Base-by-base conservation (phyloP, 805 yeast species). In the Candida ascalaphidarum region DNA sequence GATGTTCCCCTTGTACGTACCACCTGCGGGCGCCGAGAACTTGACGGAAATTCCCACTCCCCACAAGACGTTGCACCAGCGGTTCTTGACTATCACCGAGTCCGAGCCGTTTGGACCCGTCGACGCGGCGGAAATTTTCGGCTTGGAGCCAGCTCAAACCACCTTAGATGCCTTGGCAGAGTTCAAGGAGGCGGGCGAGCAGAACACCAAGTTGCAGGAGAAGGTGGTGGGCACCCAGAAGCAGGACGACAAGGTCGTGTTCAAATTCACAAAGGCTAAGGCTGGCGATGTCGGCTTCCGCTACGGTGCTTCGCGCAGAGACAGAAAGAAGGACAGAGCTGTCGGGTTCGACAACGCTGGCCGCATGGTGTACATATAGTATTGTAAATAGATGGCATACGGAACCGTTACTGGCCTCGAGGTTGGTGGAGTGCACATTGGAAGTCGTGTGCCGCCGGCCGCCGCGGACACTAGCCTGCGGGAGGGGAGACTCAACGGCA, bases 21-120 rank as follows among this genome's bases (percentile, higher is more conserved):
- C 61, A 17, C 51, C 57, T 5, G 37, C 42, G 11, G 45, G 46
- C 15, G 65, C 76, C 7, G 95, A 88, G 48, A 82, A 85, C 50
- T 65, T 86, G 48, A 81, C 95, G n/a, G 96, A 89, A 64, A 83
- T 88, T 63, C 96, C 96, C 19, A 76, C 82, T 28, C 95, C 95
- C 18, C 71, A 75, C 39, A 83, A 80, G 56, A 81, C 95, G 3
- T 64, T 79, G 37, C 76, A 75, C 38, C 84, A 94, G 39, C 68
- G 89, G 39, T 88, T 88, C 63, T 58, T 84, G 49, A 81, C 94
- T 9, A 78, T 89, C 51, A 89, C 95, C 7, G 98, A 89, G 58
- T 77, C 86, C 16, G 94, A 86, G 60, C 95, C 95, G 7, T 88
- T 89, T 51, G 96, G 96, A 5, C 95, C 96, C 4, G 69, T 86